Conservation (phyloP, 148 eudicot genomes). For the Rhododendron henanense region DNA sequence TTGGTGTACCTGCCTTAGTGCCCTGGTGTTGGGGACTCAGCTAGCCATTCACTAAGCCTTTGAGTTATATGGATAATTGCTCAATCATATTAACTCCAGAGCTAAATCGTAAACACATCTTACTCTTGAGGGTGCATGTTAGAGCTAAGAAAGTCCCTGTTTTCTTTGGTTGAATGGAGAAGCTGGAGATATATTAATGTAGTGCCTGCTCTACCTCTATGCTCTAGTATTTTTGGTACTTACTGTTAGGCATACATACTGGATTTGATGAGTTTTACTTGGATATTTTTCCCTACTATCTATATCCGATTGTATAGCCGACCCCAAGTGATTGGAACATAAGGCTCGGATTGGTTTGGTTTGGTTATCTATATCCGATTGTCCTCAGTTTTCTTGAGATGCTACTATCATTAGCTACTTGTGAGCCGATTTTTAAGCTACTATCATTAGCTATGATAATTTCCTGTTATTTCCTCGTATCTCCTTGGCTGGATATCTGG, state of each 20-base stretch:
- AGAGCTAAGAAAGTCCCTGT: constrained; percentile 4
- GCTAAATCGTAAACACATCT: background rate
- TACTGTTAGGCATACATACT: background rate
- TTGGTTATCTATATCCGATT: background rate
- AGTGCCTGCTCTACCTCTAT: background rate
- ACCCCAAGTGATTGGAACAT: too few species aligned
- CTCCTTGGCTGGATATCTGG: background rate
- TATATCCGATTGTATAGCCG: background rate
- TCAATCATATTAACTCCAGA: background rate
- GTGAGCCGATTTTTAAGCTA: background rate
- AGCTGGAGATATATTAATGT: background rate
- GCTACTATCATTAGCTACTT: background rate
- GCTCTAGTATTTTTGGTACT: background rate
- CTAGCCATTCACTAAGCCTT: background rate
- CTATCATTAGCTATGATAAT: background rate
- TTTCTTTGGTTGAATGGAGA: background rate
- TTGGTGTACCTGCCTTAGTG: background rate
- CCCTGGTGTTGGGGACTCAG: background rate
- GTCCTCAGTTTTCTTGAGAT: background rate
- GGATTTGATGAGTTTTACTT: background rate
- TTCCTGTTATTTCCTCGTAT: background rate
- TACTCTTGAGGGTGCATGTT: background rate
- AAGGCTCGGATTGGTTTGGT: too few species aligned
- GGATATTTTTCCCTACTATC: background rate
- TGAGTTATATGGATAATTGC: background rate